Percentiles rank a stretch among this genome's conserved stretches.
Evolutionary conservation across 208 protist genomes (phyloP).

Genomic region (Blastocrithidia nonstop): DNA sequence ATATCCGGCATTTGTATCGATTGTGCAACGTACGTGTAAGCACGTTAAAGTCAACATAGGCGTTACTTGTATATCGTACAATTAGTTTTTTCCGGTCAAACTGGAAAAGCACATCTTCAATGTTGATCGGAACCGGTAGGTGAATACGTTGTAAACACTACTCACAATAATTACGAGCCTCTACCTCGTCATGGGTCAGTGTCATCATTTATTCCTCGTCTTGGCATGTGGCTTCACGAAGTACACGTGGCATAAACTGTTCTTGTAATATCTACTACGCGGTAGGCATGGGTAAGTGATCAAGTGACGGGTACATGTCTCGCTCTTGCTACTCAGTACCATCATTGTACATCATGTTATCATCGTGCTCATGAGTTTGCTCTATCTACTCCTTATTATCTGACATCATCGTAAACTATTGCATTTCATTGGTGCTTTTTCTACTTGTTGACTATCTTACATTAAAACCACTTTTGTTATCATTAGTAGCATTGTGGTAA

Average conservation of each 20-base stretch:
- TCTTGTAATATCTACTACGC: too few species aligned
- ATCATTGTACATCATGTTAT: too few species aligned
- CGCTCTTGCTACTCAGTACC: too few species aligned
- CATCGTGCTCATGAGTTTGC: constrained; percentile 1
- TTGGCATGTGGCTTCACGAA: constrained; percentile 27
- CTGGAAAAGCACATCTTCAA: constrained; percentile 69
- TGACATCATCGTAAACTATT: too few species aligned
- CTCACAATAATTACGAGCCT: constrained; percentile 42
- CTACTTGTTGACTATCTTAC: too few species aligned
- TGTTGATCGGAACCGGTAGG: constrained; percentile 35
- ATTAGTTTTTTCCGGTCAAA: constrained; percentile 84
- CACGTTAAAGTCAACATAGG: constrained; percentile 67
- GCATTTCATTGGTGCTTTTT: too few species aligned
- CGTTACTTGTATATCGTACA: constrained; percentile 59
- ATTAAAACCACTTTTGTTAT: too few species aligned
- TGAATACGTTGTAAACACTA: constrained; percentile 20
- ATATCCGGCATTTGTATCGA: constrained; percentile 77
- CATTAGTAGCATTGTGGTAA: too few species aligned
- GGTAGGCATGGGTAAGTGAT: too few species aligned
- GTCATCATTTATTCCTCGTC: constrained; percentile 25
- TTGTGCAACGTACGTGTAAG: constrained; percentile 57
- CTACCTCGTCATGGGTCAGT: constrained; percentile 28
- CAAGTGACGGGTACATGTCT: too few species aligned
- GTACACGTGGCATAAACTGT: constrained; percentile 22
- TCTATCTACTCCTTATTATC: constrained; percentile 1